Evolutionary conservation across 495 filamentous ascomycete genomes (phyloP).

Genomic region (Articulospora tetracladia): DNA sequence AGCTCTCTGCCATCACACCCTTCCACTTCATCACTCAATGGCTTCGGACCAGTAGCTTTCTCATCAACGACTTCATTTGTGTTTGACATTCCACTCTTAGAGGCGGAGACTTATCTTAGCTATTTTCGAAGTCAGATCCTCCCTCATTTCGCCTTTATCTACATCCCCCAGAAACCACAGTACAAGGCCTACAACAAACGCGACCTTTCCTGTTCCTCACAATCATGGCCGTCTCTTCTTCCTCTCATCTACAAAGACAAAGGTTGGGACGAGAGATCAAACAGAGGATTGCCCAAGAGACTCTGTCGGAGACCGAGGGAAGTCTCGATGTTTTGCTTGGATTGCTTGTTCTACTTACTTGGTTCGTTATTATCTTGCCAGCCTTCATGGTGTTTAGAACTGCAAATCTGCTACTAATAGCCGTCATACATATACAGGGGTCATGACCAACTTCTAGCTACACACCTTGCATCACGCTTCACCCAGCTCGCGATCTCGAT

Average conservation of each 20-base stretch:
- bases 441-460: conserved; percentile 24
- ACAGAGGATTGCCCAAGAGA: conserved; percentile 39
- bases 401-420: conserved; percentile 13
- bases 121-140: conserved; percentile 40
- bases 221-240: conserved; percentile 43
- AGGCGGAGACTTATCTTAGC: conserved; percentile 36
- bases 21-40: neutral
- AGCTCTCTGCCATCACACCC: neutral
- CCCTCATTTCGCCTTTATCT: conserved; percentile 39
- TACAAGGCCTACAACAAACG: conserved; percentile 38
- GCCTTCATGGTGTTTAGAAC: neutral
- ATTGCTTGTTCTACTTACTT: conserved; percentile 42
- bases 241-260: conserved; percentile 31
- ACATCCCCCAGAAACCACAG: conserved; percentile 41
- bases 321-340: conserved; percentile 55
- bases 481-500: conserved; percentile 47
- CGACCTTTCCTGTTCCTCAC: conserved; percentile 52
- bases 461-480: conserved; percentile 37
- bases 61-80: neutral
- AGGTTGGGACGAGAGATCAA: conserved; percentile 35
- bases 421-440: conserved; percentile 4
- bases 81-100: conserved; percentile 23
- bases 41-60: neutral
- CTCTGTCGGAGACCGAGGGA: conserved; percentile 44
- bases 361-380: conserved; percentile 26